phyloP scores from a whole-genome alignment of 148 eudicot species.

The Mesembryanthemum crystallinum region DNA sequence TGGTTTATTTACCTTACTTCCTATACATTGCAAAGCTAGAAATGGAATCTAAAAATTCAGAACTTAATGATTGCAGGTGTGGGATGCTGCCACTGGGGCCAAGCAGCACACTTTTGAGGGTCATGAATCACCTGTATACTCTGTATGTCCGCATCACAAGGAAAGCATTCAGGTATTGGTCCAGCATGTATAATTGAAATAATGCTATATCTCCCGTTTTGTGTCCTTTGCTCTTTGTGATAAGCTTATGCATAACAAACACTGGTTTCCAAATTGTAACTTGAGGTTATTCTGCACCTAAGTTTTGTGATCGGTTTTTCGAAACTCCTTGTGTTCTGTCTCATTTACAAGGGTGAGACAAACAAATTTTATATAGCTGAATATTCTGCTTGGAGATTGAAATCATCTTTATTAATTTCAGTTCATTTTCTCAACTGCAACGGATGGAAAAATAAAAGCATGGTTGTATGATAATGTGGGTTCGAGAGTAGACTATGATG shows the following conservation, averaged over 20 bases:
- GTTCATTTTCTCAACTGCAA: conserved; percentile 92
- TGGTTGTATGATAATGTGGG: conserved; percentile 91
- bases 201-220: neutral
- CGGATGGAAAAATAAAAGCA: conserved; percentile 94
- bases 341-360: neutral
- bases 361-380: neutral
- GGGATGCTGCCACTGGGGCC: conserved; percentile 72
- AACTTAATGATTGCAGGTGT: conserved; percentile 44
- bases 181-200: neutral
- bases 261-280: neutral
- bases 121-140: conserved; percentile 82
- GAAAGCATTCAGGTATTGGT: conserved; percentile 63
- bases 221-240: neutral
- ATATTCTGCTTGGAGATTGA: neutral
- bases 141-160: conserved; percentile 74
- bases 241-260: neutral
- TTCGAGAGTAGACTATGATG: conserved; percentile 90
- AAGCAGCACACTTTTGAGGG: conserved; percentile 65
- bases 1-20: conserved; percentile 6
- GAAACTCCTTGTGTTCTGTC: conserved; percentile 4
- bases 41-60: conserved; percentile 18
- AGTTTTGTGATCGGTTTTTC: neutral
- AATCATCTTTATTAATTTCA: conserved; percentile 22
- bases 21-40: neutral
- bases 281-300: neutral